Percentiles rank a stretch among this genome's conserved stretches.
phyloP scores from a whole-genome alignment of 2,329 filamentous ascomycete species.

The Penicillium sp. region DNA sequence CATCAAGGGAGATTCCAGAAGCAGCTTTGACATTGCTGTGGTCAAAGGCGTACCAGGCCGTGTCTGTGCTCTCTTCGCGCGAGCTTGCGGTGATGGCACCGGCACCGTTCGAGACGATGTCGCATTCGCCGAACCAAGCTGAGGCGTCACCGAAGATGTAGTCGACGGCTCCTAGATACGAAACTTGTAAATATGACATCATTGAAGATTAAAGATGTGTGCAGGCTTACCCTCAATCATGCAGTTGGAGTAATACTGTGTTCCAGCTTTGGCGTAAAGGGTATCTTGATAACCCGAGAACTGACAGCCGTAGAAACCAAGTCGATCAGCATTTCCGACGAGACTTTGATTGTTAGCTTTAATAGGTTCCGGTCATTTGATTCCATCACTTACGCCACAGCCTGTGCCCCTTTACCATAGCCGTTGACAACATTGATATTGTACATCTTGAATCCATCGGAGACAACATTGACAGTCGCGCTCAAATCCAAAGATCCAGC shows the following conservation, averaged over 20 bases:
- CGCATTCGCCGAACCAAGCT: conserved; percentile 31
- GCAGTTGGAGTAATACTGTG: conserved; percentile 36
- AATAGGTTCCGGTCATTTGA: not conserved
- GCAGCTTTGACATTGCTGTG: conserved; percentile 26
- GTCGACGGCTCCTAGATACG: conserved; percentile 29
- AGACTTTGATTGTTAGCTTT: conserved; percentile 15
- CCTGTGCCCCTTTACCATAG: conserved; percentile 34
- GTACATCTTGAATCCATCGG: conserved; percentile 32
- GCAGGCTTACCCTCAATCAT: conserved; percentile 26
- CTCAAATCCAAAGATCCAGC: conserved; percentile 33
- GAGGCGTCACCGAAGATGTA: conserved; percentile 38
- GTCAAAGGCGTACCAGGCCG: conserved; percentile 34
- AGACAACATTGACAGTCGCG: conserved; percentile 31
- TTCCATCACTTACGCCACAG: conserved; percentile 28
- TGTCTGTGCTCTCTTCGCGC: conserved; percentile 23
- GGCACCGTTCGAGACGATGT: conserved; percentile 31
- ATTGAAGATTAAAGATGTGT: too few species aligned
- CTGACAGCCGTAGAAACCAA: conserved; percentile 36
- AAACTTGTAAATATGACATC: too few species aligned
- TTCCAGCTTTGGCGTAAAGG: conserved; percentile 33
- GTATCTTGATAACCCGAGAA: conserved; percentile 39
- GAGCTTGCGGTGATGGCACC: conserved; percentile 35
- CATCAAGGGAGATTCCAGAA: conserved; percentile 17
- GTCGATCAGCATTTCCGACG: conserved; percentile 29
- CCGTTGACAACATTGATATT: conserved; percentile 39